Conservation (phyloP, 148 eudicot species). For the Rhododendron mucronatum region DNA sequence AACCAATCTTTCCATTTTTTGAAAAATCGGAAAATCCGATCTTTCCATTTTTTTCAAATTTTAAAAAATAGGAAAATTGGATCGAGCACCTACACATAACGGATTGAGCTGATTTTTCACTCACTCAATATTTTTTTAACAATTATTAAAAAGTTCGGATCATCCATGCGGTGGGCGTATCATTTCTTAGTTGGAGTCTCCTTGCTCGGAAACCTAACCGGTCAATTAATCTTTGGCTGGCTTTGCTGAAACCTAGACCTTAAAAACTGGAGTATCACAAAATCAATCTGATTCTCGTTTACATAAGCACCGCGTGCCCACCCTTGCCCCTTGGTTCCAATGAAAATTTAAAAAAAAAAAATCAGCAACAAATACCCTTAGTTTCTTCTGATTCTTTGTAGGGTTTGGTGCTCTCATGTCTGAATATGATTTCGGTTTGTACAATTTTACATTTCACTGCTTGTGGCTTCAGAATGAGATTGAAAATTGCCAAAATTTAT, state of each 20-base stretch:
- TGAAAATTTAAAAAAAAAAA: not conserved
- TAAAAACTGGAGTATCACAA: not conserved
- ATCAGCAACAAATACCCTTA: not conserved
- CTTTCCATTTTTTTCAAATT: too few species aligned
- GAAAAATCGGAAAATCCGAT: too few species aligned
- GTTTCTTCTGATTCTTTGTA: not conserved
- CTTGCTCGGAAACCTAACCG: not conserved
- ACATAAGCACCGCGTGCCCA: not conserved
- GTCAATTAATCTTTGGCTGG: not conserved
- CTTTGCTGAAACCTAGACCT: not conserved
- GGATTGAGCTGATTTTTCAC: too few species aligned
- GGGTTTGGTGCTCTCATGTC: not conserved
- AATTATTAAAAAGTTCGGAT: too few species aligned
- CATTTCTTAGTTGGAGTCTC: not conserved
- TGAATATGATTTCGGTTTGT: not conserved
- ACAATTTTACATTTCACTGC: too few species aligned
- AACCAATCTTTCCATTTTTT: too few species aligned
- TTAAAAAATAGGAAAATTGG: too few species aligned
- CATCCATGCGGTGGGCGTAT: too few species aligned
- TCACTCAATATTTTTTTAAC: too few species aligned
- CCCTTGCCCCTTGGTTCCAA: not conserved
- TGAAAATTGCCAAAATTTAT: too few species aligned
- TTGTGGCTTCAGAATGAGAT: too few species aligned
- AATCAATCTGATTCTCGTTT: not conserved
- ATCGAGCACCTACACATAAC: too few species aligned